A percentile compares a stretch with the other conserved stretches of the same genome.
phyloP scores from a whole-genome alignment of 371 early-diverging fungal species.

The Dinochytrium kinnereticum region DNA sequence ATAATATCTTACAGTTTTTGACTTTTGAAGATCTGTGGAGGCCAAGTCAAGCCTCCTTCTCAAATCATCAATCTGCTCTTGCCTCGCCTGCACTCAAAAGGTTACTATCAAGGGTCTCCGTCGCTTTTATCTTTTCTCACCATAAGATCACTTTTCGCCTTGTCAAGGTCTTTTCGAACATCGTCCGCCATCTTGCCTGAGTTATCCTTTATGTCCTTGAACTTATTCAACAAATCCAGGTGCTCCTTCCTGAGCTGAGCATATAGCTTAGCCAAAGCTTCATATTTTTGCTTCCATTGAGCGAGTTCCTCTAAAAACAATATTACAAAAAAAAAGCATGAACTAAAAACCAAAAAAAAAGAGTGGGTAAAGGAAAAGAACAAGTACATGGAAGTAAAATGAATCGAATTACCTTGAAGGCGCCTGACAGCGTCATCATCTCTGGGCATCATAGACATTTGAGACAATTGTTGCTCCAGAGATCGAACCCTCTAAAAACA shows the following conservation, averaged over 20 bases:
- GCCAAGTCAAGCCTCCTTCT: conserved; percentile 59
- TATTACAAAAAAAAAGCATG: neutral
- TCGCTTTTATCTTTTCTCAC: too few relatives aligned
- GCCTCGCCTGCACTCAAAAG: conserved; percentile 32
- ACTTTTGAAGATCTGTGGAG: conserved; percentile 18
- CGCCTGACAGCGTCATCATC: conserved; percentile 46
- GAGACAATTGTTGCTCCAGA: conserved; percentile 82
- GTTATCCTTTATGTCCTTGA: conserved; percentile 56
- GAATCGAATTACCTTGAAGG: conserved; percentile 46
- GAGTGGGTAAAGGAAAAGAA: neutral
- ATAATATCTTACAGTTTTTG: conserved; percentile 23
- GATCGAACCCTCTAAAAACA: conserved; percentile 53
- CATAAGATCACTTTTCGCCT: conserved; percentile 70
- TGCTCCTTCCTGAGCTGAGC: conserved; percentile 96
- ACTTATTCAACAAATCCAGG: conserved; percentile 88
- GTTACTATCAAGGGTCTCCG: neutral
- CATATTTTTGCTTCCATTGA: conserved; percentile 91
- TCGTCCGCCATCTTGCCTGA: conserved; percentile 50
- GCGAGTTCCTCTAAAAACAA: conserved; percentile 57
- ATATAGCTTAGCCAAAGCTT: conserved; percentile 91
- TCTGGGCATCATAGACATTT: conserved; percentile 63
- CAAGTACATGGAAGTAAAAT: too few relatives aligned
- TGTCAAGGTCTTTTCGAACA: conserved; percentile 45
- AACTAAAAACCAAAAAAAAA: neutral
- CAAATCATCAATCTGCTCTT: conserved; percentile 66